A percentile compares a stretch with the other conserved stretches of the same genome.
phyloP scores from a whole-genome alignment of 1,284 basidiomycete species.

The Ustilago esculenta region DNA sequence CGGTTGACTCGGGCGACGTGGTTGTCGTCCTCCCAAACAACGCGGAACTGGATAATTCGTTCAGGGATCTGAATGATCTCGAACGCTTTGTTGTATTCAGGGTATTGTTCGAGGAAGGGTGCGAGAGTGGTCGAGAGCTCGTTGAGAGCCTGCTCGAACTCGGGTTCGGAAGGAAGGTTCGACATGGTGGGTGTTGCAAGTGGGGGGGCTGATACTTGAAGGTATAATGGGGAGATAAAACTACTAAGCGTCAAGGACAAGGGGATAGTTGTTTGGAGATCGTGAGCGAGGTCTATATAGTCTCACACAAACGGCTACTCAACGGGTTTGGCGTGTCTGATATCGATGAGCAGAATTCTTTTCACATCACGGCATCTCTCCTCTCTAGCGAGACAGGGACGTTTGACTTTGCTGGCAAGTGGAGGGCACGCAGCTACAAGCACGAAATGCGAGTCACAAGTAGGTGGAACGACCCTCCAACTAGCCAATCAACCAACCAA shows the following conservation, averaged over 20 bases:
- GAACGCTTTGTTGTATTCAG: slow-evolving; percentile 78
- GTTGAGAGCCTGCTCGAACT: slow-evolving; percentile 75
- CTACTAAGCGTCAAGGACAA: too few species aligned
- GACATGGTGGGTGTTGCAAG: slow-evolving; percentile 29
- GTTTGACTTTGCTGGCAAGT: background rate
- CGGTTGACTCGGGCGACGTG: slow-evolving; percentile 75
- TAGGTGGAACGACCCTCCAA: too few species aligned
- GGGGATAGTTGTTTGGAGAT: too few species aligned
- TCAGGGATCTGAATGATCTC: slow-evolving; percentile 79
- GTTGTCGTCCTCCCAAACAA: slow-evolving; percentile 80
- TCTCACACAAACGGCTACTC: too few species aligned
- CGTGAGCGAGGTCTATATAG: slow-evolving; percentile 1
- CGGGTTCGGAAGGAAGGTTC: slow-evolving; percentile 70
- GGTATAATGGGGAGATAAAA: too few species aligned
- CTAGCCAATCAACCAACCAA: background rate
- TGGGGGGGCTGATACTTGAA: background rate
- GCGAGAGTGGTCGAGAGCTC: slow-evolving; percentile 76
- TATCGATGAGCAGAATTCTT: slow-evolving; percentile 1
- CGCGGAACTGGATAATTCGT: slow-evolving; percentile 74
- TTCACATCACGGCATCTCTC: background rate
- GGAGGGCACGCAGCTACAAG: too few species aligned
- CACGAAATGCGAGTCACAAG: too few species aligned
- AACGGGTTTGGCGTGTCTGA: too few species aligned
- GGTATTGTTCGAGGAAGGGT: slow-evolving; percentile 77
- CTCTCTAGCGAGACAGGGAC: too few species aligned